Percentiles rank a stretch among this genome's conserved stretches.
These are phyloP conservation scores for Talaromyces sp. DNA, from an alignment of 2,329 filamentous ascomycete species.

Conservation along the genomic window DNA sequence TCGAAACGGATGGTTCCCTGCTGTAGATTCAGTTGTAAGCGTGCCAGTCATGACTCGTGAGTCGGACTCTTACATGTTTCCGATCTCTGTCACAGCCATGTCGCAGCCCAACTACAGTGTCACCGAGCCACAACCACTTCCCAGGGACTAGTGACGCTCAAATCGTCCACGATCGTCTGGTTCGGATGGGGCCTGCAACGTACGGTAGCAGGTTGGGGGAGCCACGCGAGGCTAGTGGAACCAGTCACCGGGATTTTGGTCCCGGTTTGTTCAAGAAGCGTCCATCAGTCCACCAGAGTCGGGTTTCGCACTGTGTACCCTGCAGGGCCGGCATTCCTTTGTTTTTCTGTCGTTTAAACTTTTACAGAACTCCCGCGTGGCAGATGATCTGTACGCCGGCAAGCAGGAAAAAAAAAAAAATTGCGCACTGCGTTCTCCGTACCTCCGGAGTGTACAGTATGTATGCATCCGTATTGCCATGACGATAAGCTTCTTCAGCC, in stretches of 20 bases:
- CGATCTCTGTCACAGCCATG: not conserved
- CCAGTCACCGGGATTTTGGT: not conserved
- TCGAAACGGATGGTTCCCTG: too few relatives aligned
- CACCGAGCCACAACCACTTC: too few relatives aligned
- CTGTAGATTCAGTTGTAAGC: too few relatives aligned
- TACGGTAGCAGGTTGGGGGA: not conserved
- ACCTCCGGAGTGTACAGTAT: too few relatives aligned
- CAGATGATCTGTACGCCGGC: not conserved
- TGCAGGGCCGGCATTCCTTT: not conserved
- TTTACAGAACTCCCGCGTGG: not conserved
- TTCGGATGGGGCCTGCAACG: not conserved
- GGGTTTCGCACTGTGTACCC: not conserved
- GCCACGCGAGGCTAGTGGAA: not conserved
- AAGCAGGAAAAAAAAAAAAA: not conserved
- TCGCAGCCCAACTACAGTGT: not conserved
- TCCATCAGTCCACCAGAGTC: not conserved
- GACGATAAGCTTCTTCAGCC: not conserved
- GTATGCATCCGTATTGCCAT: not conserved
- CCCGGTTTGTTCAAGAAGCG: not conserved
- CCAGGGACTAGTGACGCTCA: not conserved
- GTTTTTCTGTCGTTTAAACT: not conserved
- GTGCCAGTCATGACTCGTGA: too few relatives aligned
- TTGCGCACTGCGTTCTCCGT: too few relatives aligned
- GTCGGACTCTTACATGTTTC: not conserved
- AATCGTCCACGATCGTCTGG: not conserved